phyloP scores from a whole-genome alignment of 768 basidiomycete species.

The Tricholoma sp. region DNA sequence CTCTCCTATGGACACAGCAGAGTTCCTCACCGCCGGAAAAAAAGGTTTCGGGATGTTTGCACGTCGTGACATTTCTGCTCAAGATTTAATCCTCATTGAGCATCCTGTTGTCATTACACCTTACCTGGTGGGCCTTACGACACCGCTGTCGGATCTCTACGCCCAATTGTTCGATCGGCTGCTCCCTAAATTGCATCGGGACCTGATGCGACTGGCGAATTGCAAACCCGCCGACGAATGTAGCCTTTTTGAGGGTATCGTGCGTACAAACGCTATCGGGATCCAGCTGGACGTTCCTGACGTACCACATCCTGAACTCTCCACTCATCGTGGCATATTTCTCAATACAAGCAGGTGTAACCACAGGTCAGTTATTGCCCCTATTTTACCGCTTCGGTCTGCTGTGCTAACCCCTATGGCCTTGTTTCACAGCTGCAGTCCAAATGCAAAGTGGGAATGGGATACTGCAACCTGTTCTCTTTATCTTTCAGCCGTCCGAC shows the following conservation, averaged over 20 bases:
- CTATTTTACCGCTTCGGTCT: neutral
- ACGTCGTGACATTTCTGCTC: conserved; percentile 24
- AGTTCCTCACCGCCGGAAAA: conserved; percentile 21
- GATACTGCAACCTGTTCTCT: conserved; percentile 27
- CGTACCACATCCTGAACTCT: conserved; percentile 17
- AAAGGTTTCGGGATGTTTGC: conserved; percentile 37
- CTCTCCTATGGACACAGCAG: conserved; percentile 9
- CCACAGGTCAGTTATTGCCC: conserved; percentile 32
- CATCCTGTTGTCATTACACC: conserved; percentile 39
- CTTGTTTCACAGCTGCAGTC: conserved; percentile 28
- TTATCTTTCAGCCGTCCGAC: conserved; percentile 28
- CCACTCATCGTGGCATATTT: conserved; percentile 31
- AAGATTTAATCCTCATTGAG: conserved; percentile 31
- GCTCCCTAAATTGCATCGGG: conserved; percentile 17
- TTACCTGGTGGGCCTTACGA: conserved; percentile 22
- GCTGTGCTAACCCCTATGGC: neutral
- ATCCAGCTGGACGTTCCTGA: conserved; percentile 26
- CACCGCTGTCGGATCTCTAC: conserved; percentile 26
- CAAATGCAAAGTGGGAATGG: conserved; percentile 37
- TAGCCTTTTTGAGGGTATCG: conserved; percentile 21
- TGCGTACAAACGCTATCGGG: conserved; percentile 27
- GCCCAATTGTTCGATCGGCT: conserved; percentile 26
- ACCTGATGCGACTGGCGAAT: conserved; percentile 29
- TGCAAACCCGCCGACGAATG: conserved; percentile 9
- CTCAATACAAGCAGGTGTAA: conserved; percentile 32